Conservation (phyloP, 2,329 filamentous ascomycete species). For the Mycogone perniciosa region DNA sequence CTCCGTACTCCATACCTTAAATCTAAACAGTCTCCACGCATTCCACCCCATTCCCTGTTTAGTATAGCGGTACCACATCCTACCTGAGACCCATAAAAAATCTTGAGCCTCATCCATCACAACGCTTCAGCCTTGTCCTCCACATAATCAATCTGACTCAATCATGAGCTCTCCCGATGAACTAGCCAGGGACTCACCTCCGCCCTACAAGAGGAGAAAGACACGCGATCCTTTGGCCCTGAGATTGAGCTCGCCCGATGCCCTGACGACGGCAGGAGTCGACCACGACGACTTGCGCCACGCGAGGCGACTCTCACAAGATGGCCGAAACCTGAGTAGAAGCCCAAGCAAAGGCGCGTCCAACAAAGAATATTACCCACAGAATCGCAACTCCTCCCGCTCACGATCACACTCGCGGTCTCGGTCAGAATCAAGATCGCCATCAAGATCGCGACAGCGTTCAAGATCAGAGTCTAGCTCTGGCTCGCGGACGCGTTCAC, state of each 20-base stretch:
- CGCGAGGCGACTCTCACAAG: slow-evolving; percentile 3
- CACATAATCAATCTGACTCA: background rate
- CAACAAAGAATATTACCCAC: slow-evolving; percentile 22
- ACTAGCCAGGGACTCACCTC: slow-evolving; percentile 20
- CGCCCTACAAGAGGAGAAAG: slow-evolving; percentile 27
- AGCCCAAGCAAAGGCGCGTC: slow-evolving; percentile 19
- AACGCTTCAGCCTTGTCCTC: slow-evolving; percentile 14
- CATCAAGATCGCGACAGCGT: slow-evolving; percentile 24
- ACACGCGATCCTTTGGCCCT: slow-evolving; percentile 25
- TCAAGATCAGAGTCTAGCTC: slow-evolving; percentile 30
- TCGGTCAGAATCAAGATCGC: slow-evolving; percentile 17
- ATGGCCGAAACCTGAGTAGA: slow-evolving; percentile 16
- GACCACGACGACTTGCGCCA: slow-evolving; percentile 5
- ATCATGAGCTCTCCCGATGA: slow-evolving; percentile 27
- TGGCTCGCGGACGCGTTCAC: slow-evolving; percentile 32
- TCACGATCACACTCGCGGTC: slow-evolving; percentile 25
- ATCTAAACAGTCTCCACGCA: no score
- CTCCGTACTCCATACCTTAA: no score
- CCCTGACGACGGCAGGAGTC: slow-evolving; percentile 12
- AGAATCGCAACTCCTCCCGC: slow-evolving; percentile 13
- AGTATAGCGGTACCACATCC: no score
- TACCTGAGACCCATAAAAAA: slow-evolving; percentile 8
- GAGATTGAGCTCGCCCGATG: slow-evolving; percentile 20
- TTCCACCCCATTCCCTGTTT: no score
- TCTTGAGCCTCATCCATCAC: background rate